A percentile compares a stretch with the other conserved stretches of the same genome.
phyloP scores from a whole-genome alignment of 2,329 filamentous ascomycete species.

The Coniella lustricola region DNA sequence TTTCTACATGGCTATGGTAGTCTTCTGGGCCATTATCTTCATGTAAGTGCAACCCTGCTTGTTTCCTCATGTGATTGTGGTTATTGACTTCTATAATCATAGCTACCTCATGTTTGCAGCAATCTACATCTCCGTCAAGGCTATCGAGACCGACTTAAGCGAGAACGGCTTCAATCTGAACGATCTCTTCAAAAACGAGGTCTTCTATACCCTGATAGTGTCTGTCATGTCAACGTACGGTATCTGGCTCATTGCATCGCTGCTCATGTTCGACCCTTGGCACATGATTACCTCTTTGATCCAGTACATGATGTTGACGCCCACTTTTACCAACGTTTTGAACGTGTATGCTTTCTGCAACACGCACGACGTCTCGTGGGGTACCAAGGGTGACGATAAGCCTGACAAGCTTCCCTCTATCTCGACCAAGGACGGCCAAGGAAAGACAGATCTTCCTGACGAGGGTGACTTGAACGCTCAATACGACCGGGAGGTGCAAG shows the following conservation, averaged over 20 bases:
- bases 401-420: conserved; percentile 83
- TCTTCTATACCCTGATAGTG: conserved; percentile 91
- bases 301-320: conserved; percentile 91
- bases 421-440: conserved; percentile 78
- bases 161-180: conserved; percentile 58
- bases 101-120: conserved; percentile 92
- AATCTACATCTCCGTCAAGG: conserved; percentile 84
- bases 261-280: conserved; percentile 97
- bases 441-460: conserved; percentile 92
- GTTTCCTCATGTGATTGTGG: no score
- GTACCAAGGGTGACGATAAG: conserved; percentile 96
- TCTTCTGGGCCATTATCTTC: conserved; percentile 97
- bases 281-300: conserved; percentile 96
- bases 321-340: conserved; percentile 95
- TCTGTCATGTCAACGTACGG: conserved; percentile 88
- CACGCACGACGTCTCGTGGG: conserved; percentile 96
- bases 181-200: conserved; percentile 74
- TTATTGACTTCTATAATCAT: conserved; percentile 18
- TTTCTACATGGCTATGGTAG: conserved; percentile 95
- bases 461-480: conserved; percentile 92
- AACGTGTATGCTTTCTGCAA: conserved; percentile 99
- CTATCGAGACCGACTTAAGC: conserved; percentile 68
- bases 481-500: conserved; percentile 76
- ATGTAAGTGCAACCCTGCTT: conserved; percentile 45
- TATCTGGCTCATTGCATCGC: conserved; percentile 83